Evolutionary conservation across 257 asterid species (phyloP).

Genomic region (Misopates orontium): DNA sequence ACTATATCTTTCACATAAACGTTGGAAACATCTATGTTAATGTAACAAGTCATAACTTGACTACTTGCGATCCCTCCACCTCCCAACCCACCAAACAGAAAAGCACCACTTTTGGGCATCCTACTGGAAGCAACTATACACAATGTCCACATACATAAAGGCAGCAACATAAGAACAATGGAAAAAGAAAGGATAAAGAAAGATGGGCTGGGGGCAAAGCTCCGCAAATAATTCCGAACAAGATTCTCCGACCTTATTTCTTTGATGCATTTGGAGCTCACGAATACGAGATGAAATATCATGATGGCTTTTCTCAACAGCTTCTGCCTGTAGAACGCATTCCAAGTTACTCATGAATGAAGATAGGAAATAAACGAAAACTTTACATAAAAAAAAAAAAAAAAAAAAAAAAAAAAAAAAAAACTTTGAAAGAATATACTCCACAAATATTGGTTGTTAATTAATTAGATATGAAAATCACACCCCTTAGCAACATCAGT

Average conservation of each 20-base stretch:
- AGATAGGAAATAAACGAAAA: constrained; percentile 16
- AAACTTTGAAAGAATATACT: constrained; percentile 2
- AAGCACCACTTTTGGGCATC: background rate
- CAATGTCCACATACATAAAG: background rate
- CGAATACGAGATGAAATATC: constrained; percentile 47
- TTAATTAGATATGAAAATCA: background rate
- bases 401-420: too few species aligned
- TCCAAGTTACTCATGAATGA: constrained; percentile 8
- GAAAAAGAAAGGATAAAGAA: background rate
- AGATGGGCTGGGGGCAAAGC: background rate
- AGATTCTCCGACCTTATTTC: constrained; percentile 53
- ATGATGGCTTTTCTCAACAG: constrained; percentile 44
- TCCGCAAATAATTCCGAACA: background rate
- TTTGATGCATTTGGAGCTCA: constrained; percentile 64
- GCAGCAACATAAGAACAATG: constrained; percentile 13
- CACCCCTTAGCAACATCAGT: constrained; percentile 16
- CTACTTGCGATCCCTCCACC: constrained; percentile 7
- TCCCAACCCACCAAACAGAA: background rate
- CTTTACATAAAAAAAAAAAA: constrained; percentile 12
- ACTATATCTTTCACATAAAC: constrained; percentile 6
- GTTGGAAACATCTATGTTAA: constrained; percentile 2
- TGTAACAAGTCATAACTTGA: constrained; percentile 11
- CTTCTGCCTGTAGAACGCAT: constrained; percentile 52
- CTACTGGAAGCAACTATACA: background rate
- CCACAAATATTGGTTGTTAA: constrained; percentile 18